A percentile compares a stretch with the other conserved stretches of the same genome.
phyloP scores from a whole-genome alignment of 2,329 filamentous ascomycete genomes.

The Trichophyton verrucosum region DNA sequence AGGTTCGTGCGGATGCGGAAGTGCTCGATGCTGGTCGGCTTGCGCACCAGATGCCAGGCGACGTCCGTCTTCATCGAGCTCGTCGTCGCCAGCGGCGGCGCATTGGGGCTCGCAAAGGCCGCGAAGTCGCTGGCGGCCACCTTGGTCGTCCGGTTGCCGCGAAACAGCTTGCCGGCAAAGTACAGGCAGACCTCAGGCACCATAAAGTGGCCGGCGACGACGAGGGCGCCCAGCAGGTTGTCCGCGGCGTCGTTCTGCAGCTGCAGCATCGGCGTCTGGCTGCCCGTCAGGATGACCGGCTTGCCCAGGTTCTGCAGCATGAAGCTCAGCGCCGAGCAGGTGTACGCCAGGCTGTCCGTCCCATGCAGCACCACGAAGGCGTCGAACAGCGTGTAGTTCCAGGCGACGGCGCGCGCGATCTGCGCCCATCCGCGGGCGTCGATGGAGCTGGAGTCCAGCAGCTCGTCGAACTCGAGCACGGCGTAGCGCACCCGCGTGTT shows the following conservation, averaged over 20 bases:
- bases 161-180: conserved; percentile 83
- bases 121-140: conserved; percentile 75
- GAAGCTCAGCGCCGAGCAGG: conserved; percentile 79
- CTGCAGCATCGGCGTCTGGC: conserved; percentile 75
- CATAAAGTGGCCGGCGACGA: conserved; percentile 83
- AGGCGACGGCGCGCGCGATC: conserved; percentile 64
- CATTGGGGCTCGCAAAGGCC: conserved; percentile 82
- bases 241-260: conserved; percentile 85
- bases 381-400: conserved; percentile 81
- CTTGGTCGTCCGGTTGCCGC: conserved; percentile 80
- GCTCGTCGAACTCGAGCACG: conserved; percentile 68
- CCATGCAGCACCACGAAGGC: conserved; percentile 86
- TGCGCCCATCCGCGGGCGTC: conserved; percentile 75
- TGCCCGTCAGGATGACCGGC: conserved; percentile 75
- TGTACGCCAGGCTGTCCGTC: conserved; percentile 81
- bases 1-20: conserved; percentile 64
- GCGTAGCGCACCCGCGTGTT: conserved; percentile 70
- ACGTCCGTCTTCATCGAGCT: conserved; percentile 70
- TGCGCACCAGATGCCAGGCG: conserved; percentile 63
- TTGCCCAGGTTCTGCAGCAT: conserved; percentile 88
- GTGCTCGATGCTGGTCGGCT: conserved; percentile 59
- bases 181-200: conserved; percentile 89
- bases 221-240: conserved; percentile 75
- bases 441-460: conserved; percentile 84
- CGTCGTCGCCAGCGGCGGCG: conserved; percentile 66